Evolutionary conservation across 768 basidiomycete genomes (phyloP), one percentile per base, ranked within the genome.

Genomic region (Amylocystis lapponica): DNA sequence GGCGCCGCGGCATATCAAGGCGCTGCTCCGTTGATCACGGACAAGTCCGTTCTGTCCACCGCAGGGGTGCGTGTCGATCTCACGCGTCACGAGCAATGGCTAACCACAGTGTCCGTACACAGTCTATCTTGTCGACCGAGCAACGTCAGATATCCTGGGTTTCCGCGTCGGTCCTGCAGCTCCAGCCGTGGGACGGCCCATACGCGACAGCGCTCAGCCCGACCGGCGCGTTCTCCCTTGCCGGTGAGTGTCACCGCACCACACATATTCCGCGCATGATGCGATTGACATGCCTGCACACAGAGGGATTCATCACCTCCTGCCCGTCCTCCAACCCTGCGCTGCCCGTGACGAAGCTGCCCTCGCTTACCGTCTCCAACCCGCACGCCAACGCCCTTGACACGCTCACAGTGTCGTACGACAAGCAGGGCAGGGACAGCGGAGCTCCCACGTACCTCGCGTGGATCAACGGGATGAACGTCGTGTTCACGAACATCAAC

Each of bases 1-100:
- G 70, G 68, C 9, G 67, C 71, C 2, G 70, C 75, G 7, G 79
- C 80, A 5, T 84, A 81, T 54, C 67, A 74, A 44, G 84, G 83
- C 13, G 74, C 74, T 1, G 64, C 74, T 2, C 63, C 66, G n/a
- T 64, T 61, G 46, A 58, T 79, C 44, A 32, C 51, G 17, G 56
- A 65, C 46, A 53, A 71, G 60, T 63, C 63, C 22, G 75, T 74
- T 56, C 55, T 78, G 16, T 74, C 74, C 5, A 70, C 72, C 12
- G 74, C 76, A 4, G 83, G 70, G 2, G 39, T 41, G 19, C 4
- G 29, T 21, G 14, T 21, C n/a, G n/a, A 27, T 7, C 26, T 27
- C 29, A 23, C 5, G 11, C 14, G 14, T 5, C 20, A 7, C 10
- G 7, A 4, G 5, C 16, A 12, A 20, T 19, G 2, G 25, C 39